Percentiles rank a stretch among this genome's conserved stretches.
phyloP scores from a whole-genome alignment of 2,329 filamentous ascomycete genomes.

The Penicillium sp. region DNA sequence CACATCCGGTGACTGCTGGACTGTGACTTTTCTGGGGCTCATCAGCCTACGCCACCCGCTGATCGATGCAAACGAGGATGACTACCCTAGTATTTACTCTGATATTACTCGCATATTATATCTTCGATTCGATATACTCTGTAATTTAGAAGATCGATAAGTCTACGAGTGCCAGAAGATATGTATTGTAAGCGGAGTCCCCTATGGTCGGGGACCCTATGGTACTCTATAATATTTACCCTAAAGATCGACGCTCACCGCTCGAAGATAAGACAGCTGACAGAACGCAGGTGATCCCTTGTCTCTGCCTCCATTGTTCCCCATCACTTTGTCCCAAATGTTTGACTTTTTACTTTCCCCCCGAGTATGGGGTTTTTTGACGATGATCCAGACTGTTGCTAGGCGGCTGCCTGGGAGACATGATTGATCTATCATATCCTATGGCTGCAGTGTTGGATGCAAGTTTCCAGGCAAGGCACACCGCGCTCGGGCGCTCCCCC shows the following conservation, averaged over 20 bases:
- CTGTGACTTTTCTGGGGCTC: conserved; percentile 11
- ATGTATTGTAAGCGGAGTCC: not conserved
- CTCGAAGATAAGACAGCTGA: not conserved
- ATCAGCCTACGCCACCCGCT: not conserved
- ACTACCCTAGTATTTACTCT: too few relatives aligned
- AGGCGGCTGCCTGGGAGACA: not conserved
- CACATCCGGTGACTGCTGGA: conserved; percentile 48
- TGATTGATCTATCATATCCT: not conserved
- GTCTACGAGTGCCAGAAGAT: not conserved
- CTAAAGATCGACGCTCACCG: not conserved
- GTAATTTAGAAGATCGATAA: too few relatives aligned
- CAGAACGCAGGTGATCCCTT: not conserved
- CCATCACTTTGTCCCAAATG: not conserved
- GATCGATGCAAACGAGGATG: not conserved
- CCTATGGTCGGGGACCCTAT: too few relatives aligned
- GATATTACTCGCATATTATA: too few relatives aligned
- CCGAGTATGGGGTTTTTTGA: not conserved
- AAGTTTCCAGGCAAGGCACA: not conserved
- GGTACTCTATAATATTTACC: too few relatives aligned
- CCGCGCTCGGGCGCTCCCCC: conserved; percentile 1
- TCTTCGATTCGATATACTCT: too few relatives aligned
- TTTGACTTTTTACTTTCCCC: not conserved
- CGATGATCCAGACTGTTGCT: too few relatives aligned
- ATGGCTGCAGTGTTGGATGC: not conserved
- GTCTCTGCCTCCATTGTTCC: too few relatives aligned